Evolutionary conservation across 768 basidiomycete species (phyloP).

Genomic region (Hortiboletus flavorubellus): DNA sequence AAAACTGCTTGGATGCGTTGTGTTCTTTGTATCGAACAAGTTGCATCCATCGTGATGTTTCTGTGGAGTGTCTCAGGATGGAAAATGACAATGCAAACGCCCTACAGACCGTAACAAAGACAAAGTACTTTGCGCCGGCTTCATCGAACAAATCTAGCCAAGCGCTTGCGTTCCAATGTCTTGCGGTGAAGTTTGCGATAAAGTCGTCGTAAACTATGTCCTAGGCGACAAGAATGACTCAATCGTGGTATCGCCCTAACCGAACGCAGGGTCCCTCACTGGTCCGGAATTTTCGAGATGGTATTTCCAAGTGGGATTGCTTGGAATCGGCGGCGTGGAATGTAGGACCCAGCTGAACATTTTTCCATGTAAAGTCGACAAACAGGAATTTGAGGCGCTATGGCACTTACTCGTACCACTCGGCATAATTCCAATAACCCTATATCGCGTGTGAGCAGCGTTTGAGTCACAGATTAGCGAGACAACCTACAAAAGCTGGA

Average conservation of each 20-base stretch:
- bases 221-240: conserved; percentile 20
- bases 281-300: conserved; percentile 49
- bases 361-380: not conserved
- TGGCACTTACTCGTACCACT: conserved; percentile 52
- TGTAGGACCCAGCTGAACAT: conserved; percentile 39
- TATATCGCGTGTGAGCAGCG: conserved; percentile 15
- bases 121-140: conserved; percentile 62
- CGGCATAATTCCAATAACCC: conserved; percentile 45
- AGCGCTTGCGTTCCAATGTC: conserved; percentile 49
- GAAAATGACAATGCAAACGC: not conserved
- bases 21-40: conserved; percentile 53
- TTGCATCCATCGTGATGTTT: conserved; percentile 64
- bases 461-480: not conserved
- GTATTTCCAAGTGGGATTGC: conserved; percentile 44
- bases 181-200: conserved; percentile 50
- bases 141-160: conserved; percentile 55
- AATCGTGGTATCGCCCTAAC: not conserved
- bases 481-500: conserved; percentile 38
- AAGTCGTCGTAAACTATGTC: conserved; percentile 56
- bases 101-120: conserved; percentile 45
- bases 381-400: not conserved
- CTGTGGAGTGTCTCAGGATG: conserved; percentile 21
- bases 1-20: conserved; percentile 48
- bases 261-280: conserved; percentile 19
- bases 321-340: conserved; percentile 31